Evolutionary conservation across 176 grass and related monocot genomes (phyloP), one percentile per base, ranked within the genome.

Genomic region (Leersia perrieri): DNA sequence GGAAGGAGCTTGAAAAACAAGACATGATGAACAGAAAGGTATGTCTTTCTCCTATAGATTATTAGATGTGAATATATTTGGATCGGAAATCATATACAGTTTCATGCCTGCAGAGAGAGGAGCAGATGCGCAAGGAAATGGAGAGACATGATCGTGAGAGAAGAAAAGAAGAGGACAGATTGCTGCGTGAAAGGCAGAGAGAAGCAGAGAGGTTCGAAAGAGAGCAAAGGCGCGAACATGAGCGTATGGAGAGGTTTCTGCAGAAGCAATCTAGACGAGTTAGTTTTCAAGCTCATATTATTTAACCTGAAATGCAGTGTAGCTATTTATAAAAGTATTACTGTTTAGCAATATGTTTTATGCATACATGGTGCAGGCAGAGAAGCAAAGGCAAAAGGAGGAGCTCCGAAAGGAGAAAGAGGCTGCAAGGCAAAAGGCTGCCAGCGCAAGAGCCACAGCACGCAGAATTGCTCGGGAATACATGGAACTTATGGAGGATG

Each of bases 1-100:
- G 90, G 80, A 99, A 92, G 86, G 96, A 99, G 73, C 80, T 99
- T 73, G 96, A 99, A 82, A 99, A 95, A 84, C 96, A 99, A 85
- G 96, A 99, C 70, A 88, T 91, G 13, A 73, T 99, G 78, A 95
- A 87, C 77, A 87, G 84, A 93, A 99, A 95, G 96, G 96, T 91
- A 88, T 78, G 29, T 5, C 53, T 70, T 77, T 31, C 63, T 74
- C 57, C 74, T 78, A 25, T 60, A 51, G 15, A 49, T 90, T 18
- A 74, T 34, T 60, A 78, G 26, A 60, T 88, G 9, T n/a, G 60
- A 44, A 39, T 73, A 4, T 40, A 62, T 92, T 75, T 69, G 25
- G 49, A 27, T 65, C 16, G 9, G 80, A 26, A 81, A 5, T 71
- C 45, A 16, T 66, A 81, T 84, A 31, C 67, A 58, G 73, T 82